A percentile compares a stretch with the other conserved stretches of the same genome.
Conservation (phyloP, 768 basidiomycete species). For the Mycena olivaceomarginata region DNA sequence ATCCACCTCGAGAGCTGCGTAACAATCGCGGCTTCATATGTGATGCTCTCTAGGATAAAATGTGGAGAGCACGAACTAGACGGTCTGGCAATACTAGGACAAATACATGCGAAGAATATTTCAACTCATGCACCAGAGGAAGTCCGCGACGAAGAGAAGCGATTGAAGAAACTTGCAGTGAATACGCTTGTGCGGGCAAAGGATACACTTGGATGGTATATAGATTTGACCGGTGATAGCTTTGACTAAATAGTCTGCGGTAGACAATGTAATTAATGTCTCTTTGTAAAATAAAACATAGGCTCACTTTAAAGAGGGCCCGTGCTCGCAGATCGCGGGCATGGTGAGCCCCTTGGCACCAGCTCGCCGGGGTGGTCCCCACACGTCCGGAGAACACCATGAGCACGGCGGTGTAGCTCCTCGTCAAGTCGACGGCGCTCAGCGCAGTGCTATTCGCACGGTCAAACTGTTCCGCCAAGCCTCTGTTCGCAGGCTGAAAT, state of each 20-base stretch:
- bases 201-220: not conserved
- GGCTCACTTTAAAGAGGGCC: conserved; percentile 4
- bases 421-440: conserved; percentile 82
- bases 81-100: not conserved
- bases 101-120: not conserved
- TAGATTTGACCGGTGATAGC: not conserved
- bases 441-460: conserved; percentile 67
- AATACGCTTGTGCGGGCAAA: not conserved
- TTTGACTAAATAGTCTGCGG: not conserved
- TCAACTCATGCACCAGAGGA: not conserved
- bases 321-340: conserved; percentile 62
- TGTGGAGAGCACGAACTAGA: conserved; percentile 25
- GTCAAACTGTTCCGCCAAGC: conserved; percentile 79
- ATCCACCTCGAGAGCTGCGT: conserved; percentile 39
- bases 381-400: conserved; percentile 73
- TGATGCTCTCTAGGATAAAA: conserved; percentile 41
- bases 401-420: conserved; percentile 84
- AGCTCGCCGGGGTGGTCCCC: conserved; percentile 69
- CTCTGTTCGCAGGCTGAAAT: conserved; percentile 68
- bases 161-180: not conserved
- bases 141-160: not conserved
- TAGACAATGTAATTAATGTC: too few relatives aligned
- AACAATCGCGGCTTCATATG: conserved; percentile 39
- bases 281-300: too few relatives aligned
- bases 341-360: conserved; percentile 76